Evolutionary conservation across 164 flowering plant genomes (phyloP), one percentile per base, ranked within the genome.

Genomic region (Aristolochia fimbriata): DNA sequence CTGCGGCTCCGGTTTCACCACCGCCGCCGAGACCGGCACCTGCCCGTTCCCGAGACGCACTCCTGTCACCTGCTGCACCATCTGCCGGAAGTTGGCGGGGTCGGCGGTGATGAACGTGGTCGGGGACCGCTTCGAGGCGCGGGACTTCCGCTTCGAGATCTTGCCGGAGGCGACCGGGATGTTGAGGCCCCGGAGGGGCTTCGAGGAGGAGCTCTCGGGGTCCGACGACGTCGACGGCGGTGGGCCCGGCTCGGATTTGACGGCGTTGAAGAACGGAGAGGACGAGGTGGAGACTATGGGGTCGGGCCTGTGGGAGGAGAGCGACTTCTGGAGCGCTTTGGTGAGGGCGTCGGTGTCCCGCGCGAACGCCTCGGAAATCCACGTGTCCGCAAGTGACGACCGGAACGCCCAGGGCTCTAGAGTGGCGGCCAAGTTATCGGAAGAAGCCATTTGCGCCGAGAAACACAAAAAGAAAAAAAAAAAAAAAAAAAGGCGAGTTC

Each of bases 31-130:
- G 2, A 37, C 64, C 47, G 73, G 65, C 60, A 67, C 17, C 62
- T 52, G 72, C n/a, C 61, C 50, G 66, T 51, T 62, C 15, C 76
- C 65, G 61, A 82, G 73, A 19, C 80, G 68, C 19, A 76, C 75
- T 3, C 97, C 99, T 54, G 99, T 90, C 30, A 93, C 90, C 77
- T 90, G 91, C 74, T 93, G 99, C 67, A 93, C 99, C 92, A 88
- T 85, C 78, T 88, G 96, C 21, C 99, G 78, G 74, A 93, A 93
- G 71, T 90, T 88, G 2, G 85, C 78, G 19, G 96, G 84, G 67
- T 93, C 97, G 15, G 97, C 92, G 10, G 77, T 77, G 47, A 93
- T 93, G 71, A 85, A 90, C 20, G 95, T 93, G 4, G 97, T 90
- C 51, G 81, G 87, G 2, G 83, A 74, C 30, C 82, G 70, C 70